phyloP scores from a whole-genome alignment of 169 alveolate species.

The Plasmodium billcollinsi region DNA sequence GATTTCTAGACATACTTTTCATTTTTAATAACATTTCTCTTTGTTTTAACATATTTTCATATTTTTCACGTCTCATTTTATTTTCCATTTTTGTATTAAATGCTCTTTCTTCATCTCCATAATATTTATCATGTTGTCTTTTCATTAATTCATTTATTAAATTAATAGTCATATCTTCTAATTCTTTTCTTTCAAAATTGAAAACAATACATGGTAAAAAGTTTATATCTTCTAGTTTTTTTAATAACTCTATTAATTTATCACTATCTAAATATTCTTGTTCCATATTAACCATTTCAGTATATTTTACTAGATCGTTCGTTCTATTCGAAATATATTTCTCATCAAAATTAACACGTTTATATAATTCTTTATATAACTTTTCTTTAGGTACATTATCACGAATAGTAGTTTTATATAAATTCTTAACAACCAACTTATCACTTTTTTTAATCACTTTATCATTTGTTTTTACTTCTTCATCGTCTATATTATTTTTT shows the following conservation, averaged over 20 bases:
- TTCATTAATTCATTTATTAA: conserved; percentile 83
- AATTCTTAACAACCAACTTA: conserved; percentile 12
- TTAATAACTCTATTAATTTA: conserved; percentile 82
- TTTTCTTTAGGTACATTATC: conserved; percentile 36
- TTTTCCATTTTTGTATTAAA: conserved; percentile 86
- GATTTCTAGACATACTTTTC: conserved; percentile 87
- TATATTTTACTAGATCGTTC: conserved; percentile 66
- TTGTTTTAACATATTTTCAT: conserved; percentile 85
- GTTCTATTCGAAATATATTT: conserved; percentile 38
- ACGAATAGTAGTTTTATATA: conserved; percentile 12
- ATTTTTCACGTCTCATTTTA: conserved; percentile 87
- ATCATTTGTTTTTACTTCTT: neutral
- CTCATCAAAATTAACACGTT: conserved; percentile 44
- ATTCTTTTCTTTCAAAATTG: conserved; percentile 88
- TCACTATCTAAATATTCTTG: conserved; percentile 83
- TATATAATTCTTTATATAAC: conserved; percentile 56
- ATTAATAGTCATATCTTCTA: conserved; percentile 85
- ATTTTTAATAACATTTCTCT: conserved; percentile 87
- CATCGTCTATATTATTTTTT: neutral
- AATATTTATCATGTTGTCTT: conserved; percentile 91
- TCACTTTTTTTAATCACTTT: neutral
- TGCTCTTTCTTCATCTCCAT: conserved; percentile 89
- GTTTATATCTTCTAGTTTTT: conserved; percentile 85
- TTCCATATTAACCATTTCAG: conserved; percentile 73
- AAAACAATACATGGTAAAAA: conserved; percentile 92